Percentiles rank a stretch among this genome's conserved stretches.
These are phyloP conservation scores for Ceratobasidium papillatum DNA, from an alignment of 1,284 basidiomycete genomes.

Conservation along the genomic window DNA sequence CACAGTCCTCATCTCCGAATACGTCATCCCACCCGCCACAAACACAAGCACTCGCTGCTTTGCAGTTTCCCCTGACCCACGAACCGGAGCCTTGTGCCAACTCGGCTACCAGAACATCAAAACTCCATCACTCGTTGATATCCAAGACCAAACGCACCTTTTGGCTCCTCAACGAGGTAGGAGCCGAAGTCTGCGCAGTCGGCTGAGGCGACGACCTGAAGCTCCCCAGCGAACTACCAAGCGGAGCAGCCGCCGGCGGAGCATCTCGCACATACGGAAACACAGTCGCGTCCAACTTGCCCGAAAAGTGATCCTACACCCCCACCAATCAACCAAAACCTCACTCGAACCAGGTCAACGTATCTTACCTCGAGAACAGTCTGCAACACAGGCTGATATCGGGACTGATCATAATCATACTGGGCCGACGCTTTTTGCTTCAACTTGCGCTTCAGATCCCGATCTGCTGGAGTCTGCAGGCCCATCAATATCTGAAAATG, in stretches of 20 bases:
- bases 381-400: slow-evolving; percentile 88
- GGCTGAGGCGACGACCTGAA: slow-evolving; percentile 52
- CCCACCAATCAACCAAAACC: background rate
- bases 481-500: slow-evolving; percentile 13
- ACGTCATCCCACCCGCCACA: slow-evolving; percentile 95
- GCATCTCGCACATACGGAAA: slow-evolving; percentile 95
- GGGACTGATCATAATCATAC: slow-evolving; percentile 94
- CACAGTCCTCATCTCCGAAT: slow-evolving; percentile 90
- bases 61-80: slow-evolving; percentile 60
- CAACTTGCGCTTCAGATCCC: slow-evolving; percentile 78
- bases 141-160: slow-evolving; percentile 42
- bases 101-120: slow-evolving; percentile 60
- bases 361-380: slow-evolving; percentile 79
- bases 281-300: slow-evolving; percentile 76
- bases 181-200: slow-evolving; percentile 50
- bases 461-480: slow-evolving; percentile 69
- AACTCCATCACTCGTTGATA: slow-evolving; percentile 5
- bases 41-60: slow-evolving; percentile 91
- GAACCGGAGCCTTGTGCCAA: slow-evolving; percentile 78
- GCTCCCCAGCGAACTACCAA: slow-evolving; percentile 59
- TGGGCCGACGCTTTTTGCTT: slow-evolving; percentile 79
- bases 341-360: background rate
- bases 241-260: slow-evolving; percentile 63
- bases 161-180: slow-evolving; percentile 81
- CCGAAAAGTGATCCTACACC: slow-evolving; percentile 78